A percentile compares a stretch with the other conserved stretches of the same genome.
These are phyloP conservation scores for Desmodesmus armatus DNA, from an alignment of 139 green algal species.

Conservation along the genomic window DNA sequence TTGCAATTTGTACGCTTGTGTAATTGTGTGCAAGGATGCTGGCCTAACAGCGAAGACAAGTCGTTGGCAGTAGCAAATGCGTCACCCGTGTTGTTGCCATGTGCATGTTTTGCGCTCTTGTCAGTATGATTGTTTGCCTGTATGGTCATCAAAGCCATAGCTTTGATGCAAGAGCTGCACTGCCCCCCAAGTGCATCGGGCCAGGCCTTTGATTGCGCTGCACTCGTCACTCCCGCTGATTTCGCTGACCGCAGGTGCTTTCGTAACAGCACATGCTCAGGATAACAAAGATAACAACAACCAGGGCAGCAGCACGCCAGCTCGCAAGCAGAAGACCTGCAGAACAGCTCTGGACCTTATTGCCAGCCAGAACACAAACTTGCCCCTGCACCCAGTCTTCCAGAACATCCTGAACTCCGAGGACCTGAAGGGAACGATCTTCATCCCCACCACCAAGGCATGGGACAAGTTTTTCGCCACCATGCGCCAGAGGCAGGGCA, in stretches of 20 bases:
- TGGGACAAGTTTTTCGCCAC: slow-evolving; percentile 46
- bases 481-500: slow-evolving; percentile 46
- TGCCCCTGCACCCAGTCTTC: slow-evolving; percentile 48
- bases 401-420: slow-evolving; percentile 46
- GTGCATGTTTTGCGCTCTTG: no score
- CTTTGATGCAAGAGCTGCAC: no score
- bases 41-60: no score
- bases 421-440: slow-evolving; percentile 43
- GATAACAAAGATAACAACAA: neutral
- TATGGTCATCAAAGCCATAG: no score
- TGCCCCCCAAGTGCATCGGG: no score
- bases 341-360: slow-evolving; percentile 47
- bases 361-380: slow-evolving; percentile 34
- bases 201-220: no score
- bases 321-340: slow-evolving; percentile 35
- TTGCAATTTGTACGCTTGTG: no score
- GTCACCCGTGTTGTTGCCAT: no score
- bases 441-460: slow-evolving; percentile 42
- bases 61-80: no score
- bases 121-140: no score
- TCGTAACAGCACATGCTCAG: slow-evolving; percentile 6
- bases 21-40: no score
- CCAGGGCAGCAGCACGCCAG: slow-evolving; percentile 22
- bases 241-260: neutral
- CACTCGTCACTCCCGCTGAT: no score